These are phyloP conservation scores for Cercospora canescens DNA, from an alignment of 2,329 filamentous ascomycete genomes.

Conservation along the genomic window DNA sequence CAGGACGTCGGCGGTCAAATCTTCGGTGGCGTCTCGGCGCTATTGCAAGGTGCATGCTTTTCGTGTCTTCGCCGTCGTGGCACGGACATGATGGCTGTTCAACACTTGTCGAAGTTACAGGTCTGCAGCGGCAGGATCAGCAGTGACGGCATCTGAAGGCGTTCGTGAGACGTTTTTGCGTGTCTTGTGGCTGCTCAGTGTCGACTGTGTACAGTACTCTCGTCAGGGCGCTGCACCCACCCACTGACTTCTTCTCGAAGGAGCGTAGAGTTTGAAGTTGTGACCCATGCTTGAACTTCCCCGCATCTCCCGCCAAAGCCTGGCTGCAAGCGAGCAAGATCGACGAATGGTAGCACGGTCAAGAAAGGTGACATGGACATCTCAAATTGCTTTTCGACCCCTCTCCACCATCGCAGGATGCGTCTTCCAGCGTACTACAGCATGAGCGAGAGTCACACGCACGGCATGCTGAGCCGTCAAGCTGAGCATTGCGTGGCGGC, in stretches of 20 bases:
- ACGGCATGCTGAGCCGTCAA: neutral
- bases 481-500: neutral
- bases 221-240: neutral
- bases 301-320: slow-evolving; percentile 1
- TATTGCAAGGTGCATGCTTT: slow-evolving; percentile 14
- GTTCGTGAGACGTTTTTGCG: neutral
- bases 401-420: neutral
- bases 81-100: slow-evolving; percentile 13
- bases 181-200: neutral
- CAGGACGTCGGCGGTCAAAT: slow-evolving; percentile 12
- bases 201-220: neutral
- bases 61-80: slow-evolving; percentile 16
- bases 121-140: neutral
- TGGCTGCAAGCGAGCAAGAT: slow-evolving; percentile 11
- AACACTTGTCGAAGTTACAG: neutral
- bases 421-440: neutral
- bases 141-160: slow-evolving; percentile 9
- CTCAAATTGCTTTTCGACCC: neutral
- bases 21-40: slow-evolving; percentile 25
- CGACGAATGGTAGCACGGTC: slow-evolving; percentile 4
- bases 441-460: neutral
- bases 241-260: neutral
- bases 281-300: neutral
- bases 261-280: neutral
- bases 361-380: neutral